Evolutionary conservation across 169 alveolate species (phyloP).

Genomic region (Cytauxzoon felis): DNA sequence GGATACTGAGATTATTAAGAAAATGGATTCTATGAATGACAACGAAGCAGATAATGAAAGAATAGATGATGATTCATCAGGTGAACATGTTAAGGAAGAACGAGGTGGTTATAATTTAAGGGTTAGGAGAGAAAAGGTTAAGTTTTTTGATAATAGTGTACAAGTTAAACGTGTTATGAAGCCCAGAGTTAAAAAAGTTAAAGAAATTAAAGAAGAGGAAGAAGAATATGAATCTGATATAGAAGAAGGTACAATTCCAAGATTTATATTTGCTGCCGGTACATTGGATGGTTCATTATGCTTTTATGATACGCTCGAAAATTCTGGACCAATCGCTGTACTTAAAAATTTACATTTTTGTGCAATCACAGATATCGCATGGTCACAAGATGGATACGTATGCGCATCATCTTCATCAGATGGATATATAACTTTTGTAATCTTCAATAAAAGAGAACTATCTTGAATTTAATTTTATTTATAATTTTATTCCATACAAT

Average conservation of each 20-base stretch:
- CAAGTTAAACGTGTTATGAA: slow-evolving; percentile 11
- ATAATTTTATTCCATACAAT: not conserved
- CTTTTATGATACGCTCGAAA: slow-evolving; percentile 80
- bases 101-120: slow-evolving; percentile 33
- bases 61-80: slow-evolving; percentile 30
- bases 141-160: slow-evolving; percentile 4
- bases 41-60: slow-evolving; percentile 2
- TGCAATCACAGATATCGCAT: slow-evolving; percentile 88
- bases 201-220: slow-evolving; percentile 29
- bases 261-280: slow-evolving; percentile 79
- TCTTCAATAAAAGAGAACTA: slow-evolving; percentile 55
- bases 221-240: slow-evolving; percentile 63
- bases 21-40: not conserved
- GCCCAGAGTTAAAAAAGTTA: slow-evolving; percentile 4
- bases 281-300: slow-evolving; percentile 84
- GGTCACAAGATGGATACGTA: slow-evolving; percentile 88
- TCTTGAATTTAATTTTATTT: not conserved
- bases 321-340: slow-evolving; percentile 84
- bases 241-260: slow-evolving; percentile 66
- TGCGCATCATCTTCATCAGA: slow-evolving; percentile 89
- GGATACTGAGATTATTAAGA: not conserved
- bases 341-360: slow-evolving; percentile 88
- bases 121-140: slow-evolving; percentile 22
- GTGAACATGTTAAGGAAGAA: slow-evolving; percentile 24
- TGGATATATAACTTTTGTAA: slow-evolving; percentile 82